A percentile compares a stretch with the other conserved stretches of the same genome.
Evolutionary conservation across 306 rosid species (phyloP).

Genomic region (Neltuma alba): DNA sequence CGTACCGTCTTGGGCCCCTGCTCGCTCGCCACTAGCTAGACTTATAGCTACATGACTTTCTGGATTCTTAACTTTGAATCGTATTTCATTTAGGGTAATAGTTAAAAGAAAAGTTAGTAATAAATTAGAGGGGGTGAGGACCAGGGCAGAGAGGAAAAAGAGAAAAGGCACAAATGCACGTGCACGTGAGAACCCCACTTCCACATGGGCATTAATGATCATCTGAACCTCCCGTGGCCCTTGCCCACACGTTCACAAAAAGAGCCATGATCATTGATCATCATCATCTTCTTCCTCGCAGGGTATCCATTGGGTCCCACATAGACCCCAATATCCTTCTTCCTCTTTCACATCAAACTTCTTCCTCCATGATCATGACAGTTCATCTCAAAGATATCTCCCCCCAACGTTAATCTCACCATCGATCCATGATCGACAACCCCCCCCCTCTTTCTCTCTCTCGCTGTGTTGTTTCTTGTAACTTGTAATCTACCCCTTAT

Average conservation of each 20-base stretch:
- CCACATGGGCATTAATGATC: slow-evolving; percentile 67
- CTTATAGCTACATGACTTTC: neutral
- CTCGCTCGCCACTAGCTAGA: neutral
- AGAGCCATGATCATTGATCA: slow-evolving; percentile 4
- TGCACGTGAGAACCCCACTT: slow-evolving; percentile 67
- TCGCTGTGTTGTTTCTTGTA: neutral
- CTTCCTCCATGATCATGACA: slow-evolving; percentile 39
- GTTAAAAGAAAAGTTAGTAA: neutral
- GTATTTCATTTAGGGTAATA: neutral
- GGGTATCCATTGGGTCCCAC: slow-evolving; percentile 34
- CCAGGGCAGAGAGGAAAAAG: slow-evolving; percentile 25
- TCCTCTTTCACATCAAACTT: slow-evolving; percentile 1
- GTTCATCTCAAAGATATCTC: slow-evolving; percentile 33
- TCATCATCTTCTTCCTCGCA: slow-evolving; percentile 27
- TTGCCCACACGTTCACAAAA: slow-evolving; percentile 53
- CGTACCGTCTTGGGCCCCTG: neutral
- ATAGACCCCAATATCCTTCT: neutral
- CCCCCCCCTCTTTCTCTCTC: neutral
- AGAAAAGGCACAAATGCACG: slow-evolving; percentile 54
- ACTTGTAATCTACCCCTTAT: neutral
- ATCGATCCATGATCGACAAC: neutral
- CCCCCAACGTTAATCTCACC: neutral
- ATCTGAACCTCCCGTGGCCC: slow-evolving; percentile 33
- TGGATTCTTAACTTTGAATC: neutral
- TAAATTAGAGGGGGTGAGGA: slow-evolving; percentile 12